Evolutionary conservation across 2,329 filamentous ascomycete species (phyloP).

Genomic region (Bisporella sp.): DNA sequence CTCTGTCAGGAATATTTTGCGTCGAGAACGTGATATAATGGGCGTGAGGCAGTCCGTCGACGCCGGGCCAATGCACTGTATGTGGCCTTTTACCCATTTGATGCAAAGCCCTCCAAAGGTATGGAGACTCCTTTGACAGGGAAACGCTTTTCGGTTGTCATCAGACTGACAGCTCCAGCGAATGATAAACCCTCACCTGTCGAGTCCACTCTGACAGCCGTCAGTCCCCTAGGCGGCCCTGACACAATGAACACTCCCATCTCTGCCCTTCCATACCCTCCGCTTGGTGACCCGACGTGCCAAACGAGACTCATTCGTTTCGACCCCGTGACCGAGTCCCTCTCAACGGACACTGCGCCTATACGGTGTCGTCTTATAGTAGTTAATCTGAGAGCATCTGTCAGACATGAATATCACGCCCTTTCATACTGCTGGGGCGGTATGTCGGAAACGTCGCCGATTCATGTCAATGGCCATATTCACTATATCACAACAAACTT

Average conservation of each 20-base stretch:
- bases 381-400: not conserved
- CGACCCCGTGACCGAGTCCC: not conserved
- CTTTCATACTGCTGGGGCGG: not conserved
- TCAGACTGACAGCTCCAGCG: not conserved
- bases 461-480: not conserved
- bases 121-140: not conserved
- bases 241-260: not conserved
- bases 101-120: not conserved
- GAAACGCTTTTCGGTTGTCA: not conserved
- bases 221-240: not conserved
- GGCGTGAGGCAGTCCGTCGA: not conserved
- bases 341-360: not conserved
- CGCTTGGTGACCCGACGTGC: not conserved
- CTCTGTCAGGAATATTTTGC: not conserved
- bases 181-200: not conserved
- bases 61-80: not conserved
- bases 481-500: not conserved
- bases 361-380: not conserved
- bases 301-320: not conserved
- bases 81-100: not conserved
- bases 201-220: not conserved
- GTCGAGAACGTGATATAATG: not conserved
- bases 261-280: not conserved
- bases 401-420: not conserved
- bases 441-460: not conserved